Evolutionary conservation across 495 filamentous ascomycete genomes (phyloP).

Genomic region (Platismatia glauca): DNA sequence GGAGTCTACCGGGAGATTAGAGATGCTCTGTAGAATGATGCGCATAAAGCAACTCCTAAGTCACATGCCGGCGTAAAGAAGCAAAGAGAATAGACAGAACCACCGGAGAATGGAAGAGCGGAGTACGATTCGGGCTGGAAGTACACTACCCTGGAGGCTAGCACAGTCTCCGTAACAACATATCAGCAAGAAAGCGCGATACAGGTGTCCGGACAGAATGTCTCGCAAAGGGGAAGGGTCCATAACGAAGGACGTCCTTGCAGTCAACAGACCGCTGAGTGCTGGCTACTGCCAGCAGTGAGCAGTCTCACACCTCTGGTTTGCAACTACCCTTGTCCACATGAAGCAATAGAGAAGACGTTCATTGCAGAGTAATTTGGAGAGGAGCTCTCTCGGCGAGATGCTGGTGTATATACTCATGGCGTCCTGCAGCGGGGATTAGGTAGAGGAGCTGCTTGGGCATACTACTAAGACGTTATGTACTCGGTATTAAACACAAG

Average conservation of each 20-base stretch:
- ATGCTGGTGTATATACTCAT: not conserved
- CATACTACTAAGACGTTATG: not conserved
- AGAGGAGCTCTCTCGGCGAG: not conserved
- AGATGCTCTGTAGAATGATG: slow-evolving; percentile 10
- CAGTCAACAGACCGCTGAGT: not conserved
- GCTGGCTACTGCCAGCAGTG: not conserved
- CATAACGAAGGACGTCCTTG: not conserved
- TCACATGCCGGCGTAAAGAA: not conserved
- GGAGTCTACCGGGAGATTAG: not conserved
- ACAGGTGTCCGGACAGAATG: not conserved
- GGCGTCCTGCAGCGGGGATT: too few species aligned
- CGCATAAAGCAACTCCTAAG: not conserved
- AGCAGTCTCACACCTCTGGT: not conserved
- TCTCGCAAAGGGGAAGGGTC: not conserved
- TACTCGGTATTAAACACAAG: too few species aligned
- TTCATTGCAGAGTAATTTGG: not conserved
- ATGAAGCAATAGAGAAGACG: not conserved
- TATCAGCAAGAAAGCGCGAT: not conserved
- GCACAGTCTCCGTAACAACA: not conserved
- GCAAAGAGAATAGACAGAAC: not conserved
- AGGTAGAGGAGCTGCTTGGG: not conserved
- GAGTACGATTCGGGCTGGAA: not conserved
- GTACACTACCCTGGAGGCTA: not conserved
- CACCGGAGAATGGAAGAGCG: not conserved
- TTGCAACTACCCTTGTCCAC: not conserved